Percentiles rank a stretch among this genome's conserved stretches.
Evolutionary conservation across 306 rosid genomes (phyloP).

Genomic region (Echinosophora koreensis): DNA sequence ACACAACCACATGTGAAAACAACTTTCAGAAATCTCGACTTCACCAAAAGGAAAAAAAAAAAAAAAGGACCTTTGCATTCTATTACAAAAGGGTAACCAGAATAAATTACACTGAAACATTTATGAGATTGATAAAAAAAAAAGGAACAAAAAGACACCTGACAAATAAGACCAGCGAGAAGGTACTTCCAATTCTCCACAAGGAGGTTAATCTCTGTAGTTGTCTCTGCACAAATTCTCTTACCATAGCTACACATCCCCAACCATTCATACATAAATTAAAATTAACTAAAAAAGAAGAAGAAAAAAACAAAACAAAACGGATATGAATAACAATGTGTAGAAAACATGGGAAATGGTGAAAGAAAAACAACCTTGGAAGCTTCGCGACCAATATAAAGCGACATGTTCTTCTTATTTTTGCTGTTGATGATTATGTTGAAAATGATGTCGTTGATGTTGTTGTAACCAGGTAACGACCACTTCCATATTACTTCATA

Average conservation of each 20-base stretch:
- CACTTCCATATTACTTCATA: slow-evolving; percentile 90
- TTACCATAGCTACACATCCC: slow-evolving; percentile 86
- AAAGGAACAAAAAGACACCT: slow-evolving; percentile 52
- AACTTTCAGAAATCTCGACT: slow-evolving; percentile 29
- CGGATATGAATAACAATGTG: background rate
- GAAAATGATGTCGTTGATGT: slow-evolving; percentile 7
- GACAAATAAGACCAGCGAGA: slow-evolving; percentile 80
- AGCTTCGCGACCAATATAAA: slow-evolving; percentile 96
- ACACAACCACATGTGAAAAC: slow-evolving; percentile 48
- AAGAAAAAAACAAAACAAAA: background rate
- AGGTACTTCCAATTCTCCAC: slow-evolving; percentile 87
- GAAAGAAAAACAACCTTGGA: slow-evolving; percentile 70
- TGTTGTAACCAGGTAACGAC: slow-evolving; percentile 53
- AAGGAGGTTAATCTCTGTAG: slow-evolving; percentile 85
- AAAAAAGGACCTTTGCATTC: slow-evolving; percentile 28
- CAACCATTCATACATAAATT: slow-evolving; percentile 43
- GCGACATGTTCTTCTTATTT: slow-evolving; percentile 66
- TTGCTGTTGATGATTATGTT: background rate
- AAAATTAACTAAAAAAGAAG: background rate
- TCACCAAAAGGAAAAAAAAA: background rate
- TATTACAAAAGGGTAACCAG: slow-evolving; percentile 34
- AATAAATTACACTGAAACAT: slow-evolving; percentile 12
- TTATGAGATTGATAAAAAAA: slow-evolving; percentile 36
- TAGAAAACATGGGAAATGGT: background rate
- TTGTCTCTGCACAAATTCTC: slow-evolving; percentile 59